Evolutionary conservation across 1,284 basidiomycete species (phyloP).

Genomic region (Cryptococcus amylolentus): DNA sequence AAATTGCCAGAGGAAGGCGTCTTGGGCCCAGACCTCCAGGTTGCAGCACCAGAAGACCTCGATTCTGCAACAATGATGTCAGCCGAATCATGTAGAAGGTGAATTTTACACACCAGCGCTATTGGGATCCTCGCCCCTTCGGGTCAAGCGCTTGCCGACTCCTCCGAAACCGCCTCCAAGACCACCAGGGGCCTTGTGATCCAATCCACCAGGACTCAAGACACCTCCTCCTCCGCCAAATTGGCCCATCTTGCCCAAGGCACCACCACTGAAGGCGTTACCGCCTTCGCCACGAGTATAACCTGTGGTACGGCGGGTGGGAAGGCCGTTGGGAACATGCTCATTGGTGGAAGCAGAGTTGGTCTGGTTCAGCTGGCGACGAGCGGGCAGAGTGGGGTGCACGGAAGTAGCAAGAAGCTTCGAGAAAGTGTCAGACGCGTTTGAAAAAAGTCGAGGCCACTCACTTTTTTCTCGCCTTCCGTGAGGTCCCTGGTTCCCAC

Average conservation of each 20-base stretch:
- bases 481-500: slow-evolving; percentile 69
- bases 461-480: slow-evolving; percentile 83
- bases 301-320: slow-evolving; percentile 18
- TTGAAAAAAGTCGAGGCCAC: slow-evolving; percentile 19
- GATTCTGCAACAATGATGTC: slow-evolving; percentile 8
- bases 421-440: background rate
- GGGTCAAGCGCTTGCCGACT: slow-evolving; percentile 29
- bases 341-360: slow-evolving; percentile 6
- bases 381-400: slow-evolving; percentile 34
- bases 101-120: slow-evolving; percentile 15
- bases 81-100: background rate
- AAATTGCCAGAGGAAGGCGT: slow-evolving; percentile 40
- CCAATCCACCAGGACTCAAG: slow-evolving; percentile 19
- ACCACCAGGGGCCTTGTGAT: slow-evolving; percentile 30
- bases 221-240: slow-evolving; percentile 26
- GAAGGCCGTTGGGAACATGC: slow-evolving; percentile 15
- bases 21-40: slow-evolving; percentile 38
- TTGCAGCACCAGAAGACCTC: slow-evolving; percentile 23
- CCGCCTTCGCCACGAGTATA: slow-evolving; percentile 15
- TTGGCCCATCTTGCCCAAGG: slow-evolving; percentile 29
- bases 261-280: slow-evolving; percentile 32
- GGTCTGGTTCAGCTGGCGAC: slow-evolving; percentile 20
- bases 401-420: slow-evolving; percentile 39
- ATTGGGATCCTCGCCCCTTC: slow-evolving; percentile 18
- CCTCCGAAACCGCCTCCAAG: slow-evolving; percentile 45